Percentiles rank a stretch among this genome's conserved stretches.
phyloP scores from a whole-genome alignment of 345 rosid genomes.

The Syzygium grande region DNA sequence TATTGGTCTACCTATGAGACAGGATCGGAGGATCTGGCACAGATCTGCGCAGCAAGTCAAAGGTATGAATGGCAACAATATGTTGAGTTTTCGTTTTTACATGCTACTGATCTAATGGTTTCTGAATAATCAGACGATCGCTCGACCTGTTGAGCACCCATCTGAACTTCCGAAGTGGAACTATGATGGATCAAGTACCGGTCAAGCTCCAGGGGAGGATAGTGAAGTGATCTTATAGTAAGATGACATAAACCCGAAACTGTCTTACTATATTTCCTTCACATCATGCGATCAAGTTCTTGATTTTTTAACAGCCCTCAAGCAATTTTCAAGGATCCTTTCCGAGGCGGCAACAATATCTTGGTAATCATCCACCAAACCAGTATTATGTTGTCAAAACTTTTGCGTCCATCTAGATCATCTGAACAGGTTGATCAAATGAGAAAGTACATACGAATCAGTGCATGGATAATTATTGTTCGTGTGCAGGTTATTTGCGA shows the following conservation, averaged over 20 bases:
- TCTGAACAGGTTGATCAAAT: neutral
- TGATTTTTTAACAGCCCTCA: slow-evolving; percentile 58
- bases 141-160: slow-evolving; percentile 83
- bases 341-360: slow-evolving; percentile 94
- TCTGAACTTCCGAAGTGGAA: slow-evolving; percentile 99
- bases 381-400: neutral
- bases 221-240: slow-evolving; percentile 99
- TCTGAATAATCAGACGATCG: slow-evolving; percentile 41
- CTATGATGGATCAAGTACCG: slow-evolving; percentile 97
- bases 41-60: slow-evolving; percentile 92
- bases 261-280: neutral
- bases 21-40: slow-evolving; percentile 96
- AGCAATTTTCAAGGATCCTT: slow-evolving; percentile 92
- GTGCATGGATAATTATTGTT: neutral
- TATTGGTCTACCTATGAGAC: slow-evolving; percentile 5
- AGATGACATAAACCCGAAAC: slow-evolving; percentile 13
- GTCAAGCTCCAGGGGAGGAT: slow-evolving; percentile 96
- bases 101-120: neutral
- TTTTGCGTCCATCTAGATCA: neutral
- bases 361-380: slow-evolving; percentile 44
- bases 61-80: slow-evolving; percentile 34
- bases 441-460: neutral
- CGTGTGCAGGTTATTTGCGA: slow-evolving; percentile 74
- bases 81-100: neutral
- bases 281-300: neutral